Evolutionary conservation across 2,329 filamentous ascomycete genomes (phyloP).

Genomic region (Elsinoe fawcettii): DNA sequence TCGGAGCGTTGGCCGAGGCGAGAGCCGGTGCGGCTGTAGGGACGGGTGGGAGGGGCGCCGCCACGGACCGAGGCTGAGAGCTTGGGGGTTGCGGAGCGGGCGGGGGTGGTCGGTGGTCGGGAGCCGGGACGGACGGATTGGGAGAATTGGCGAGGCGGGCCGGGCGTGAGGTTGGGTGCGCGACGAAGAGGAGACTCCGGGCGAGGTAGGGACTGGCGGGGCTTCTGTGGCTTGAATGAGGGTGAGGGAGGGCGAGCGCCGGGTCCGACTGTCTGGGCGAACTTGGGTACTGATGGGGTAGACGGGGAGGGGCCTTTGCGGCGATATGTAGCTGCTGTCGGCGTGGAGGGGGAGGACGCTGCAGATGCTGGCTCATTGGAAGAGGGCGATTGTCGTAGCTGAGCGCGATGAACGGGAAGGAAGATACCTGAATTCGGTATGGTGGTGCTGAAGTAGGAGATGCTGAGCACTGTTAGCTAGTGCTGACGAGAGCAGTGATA

Average conservation of each 20-base stretch:
- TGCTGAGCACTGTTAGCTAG: slow-evolving; percentile 27
- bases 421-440: slow-evolving; percentile 85
- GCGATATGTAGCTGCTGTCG: slow-evolving; percentile 55
- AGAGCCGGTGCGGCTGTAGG: slow-evolving; percentile 42
- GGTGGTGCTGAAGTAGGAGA: slow-evolving; percentile 71
- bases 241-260: slow-evolving; percentile 62
- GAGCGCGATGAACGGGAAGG: slow-evolving; percentile 73
- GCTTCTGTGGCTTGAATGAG: slow-evolving; percentile 53
- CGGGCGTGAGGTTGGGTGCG: slow-evolving; percentile 48
- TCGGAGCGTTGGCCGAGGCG: slow-evolving; percentile 37
- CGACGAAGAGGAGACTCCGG: slow-evolving; percentile 74
- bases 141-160: slow-evolving; percentile 51
- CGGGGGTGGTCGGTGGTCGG: slow-evolving; percentile 50
- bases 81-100: slow-evolving; percentile 31
- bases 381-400: slow-evolving; percentile 54
- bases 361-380: slow-evolving; percentile 30
- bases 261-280: slow-evolving; percentile 81
- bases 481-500: neutral
- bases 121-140: slow-evolving; percentile 41
- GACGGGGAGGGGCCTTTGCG: slow-evolving; percentile 16
- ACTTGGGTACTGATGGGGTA: slow-evolving; percentile 62
- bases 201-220: slow-evolving; percentile 71
- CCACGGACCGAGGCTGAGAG: slow-evolving; percentile 48
- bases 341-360: slow-evolving; percentile 56
- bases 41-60: slow-evolving; percentile 34